Base-by-base conservation (phyloP, 257 asterid species). In the Penstemon barbatus region DNA sequence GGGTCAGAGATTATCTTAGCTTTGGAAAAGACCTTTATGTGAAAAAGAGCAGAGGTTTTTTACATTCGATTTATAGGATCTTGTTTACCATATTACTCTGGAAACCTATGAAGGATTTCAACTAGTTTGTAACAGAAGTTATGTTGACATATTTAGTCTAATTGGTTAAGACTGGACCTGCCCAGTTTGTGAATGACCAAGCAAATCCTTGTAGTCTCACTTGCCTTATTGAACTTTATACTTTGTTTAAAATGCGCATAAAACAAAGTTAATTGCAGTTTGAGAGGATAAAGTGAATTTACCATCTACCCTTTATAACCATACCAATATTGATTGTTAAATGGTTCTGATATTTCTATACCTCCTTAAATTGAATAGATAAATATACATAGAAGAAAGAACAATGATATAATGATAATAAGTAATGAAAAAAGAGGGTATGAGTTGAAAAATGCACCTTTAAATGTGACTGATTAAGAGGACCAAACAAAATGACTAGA, bases 311-410 rank as follows among this genome's bases (percentile, higher is more conserved):
- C 19, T 55, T 5, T 15, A 2, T 15, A 46, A 49, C 4, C 18
- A 46, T 57, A 39, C 49, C 3, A 42, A 39, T n/a, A 18, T 61
- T 61, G 13, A 1, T 39, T 3, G 33, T 4, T 15, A 61, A 41
- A 13, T 61, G 40, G 54, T 49, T 49, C 5, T 61, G 38, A 61
- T 61, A 11, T 61, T 61, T 57, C 19, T 18, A 40, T 13, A 39
- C 60, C 63, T 33, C 4, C 42, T 9, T 44, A 45, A 46, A 15
- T 18, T 33, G 39, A 50, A 36, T 51, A 44, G 13, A 11, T 37
- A 56, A 56, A 56, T 4, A 42, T 25, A 43, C 8, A 68, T 4
- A 15, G 25, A 53, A 52, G 52, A 11, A 40, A 41, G 7, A 65
- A 7, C 7, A 38, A 8, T 25, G 54, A 65, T 50, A 0, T 7